Evolutionary conservation across 805 yeast species (phyloP).

Genomic region (Candida sakaeoensis): DNA sequence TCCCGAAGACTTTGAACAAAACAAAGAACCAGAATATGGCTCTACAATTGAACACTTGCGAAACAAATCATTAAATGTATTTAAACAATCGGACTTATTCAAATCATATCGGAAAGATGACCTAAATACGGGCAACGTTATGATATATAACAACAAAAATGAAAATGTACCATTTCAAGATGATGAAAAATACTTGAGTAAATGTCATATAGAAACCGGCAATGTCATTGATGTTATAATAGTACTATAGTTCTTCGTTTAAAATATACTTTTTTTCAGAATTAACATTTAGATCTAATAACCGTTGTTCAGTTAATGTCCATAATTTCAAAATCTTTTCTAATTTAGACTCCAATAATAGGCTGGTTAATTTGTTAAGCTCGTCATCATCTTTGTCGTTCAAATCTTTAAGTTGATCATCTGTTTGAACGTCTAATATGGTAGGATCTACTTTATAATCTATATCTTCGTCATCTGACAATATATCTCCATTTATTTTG

Average conservation of each 20-base stretch:
- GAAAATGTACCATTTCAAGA: constrained; percentile 19
- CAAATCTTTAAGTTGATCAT: constrained; percentile 6
- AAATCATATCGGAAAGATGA: constrained; percentile 13
- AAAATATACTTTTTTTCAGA: constrained; percentile 22
- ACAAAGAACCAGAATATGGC: constrained; percentile 62
- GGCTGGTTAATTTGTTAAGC: constrained; percentile 16
- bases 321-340: constrained; percentile 57
- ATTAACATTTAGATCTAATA: constrained; percentile 32
- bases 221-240: constrained; percentile 33
- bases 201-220: constrained; percentile 41
- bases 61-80: constrained; percentile 50
- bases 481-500: constrained; percentile 4
- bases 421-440: neutral
- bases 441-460: constrained; percentile 10
- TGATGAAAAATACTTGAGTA: constrained; percentile 31
- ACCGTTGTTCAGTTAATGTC: constrained; percentile 60
- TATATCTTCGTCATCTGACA: constrained; percentile 8
- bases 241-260: constrained; percentile 13
- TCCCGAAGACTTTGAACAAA: constrained; percentile 69
- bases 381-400: constrained; percentile 17
- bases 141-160: constrained; percentile 26
- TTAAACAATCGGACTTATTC: constrained; percentile 38
- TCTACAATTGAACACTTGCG: constrained; percentile 64
- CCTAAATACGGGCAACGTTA: constrained; percentile 17
- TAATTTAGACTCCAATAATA: constrained; percentile 38